Conservation (phyloP, 148 eudicot genomes). For the Limonium bicolor region DNA sequence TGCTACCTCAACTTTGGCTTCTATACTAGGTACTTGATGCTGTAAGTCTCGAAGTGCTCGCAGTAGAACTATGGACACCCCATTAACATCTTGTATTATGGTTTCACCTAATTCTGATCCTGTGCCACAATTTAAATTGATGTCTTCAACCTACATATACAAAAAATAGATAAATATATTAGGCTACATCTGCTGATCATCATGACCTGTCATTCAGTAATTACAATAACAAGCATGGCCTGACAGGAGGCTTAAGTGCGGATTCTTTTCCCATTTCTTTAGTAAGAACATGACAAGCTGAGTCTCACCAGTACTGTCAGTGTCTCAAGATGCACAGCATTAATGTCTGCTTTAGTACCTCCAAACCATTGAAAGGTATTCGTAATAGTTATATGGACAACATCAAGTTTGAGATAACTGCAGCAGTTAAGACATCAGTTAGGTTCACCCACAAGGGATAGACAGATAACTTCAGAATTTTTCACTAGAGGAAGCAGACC, state of each 20-base stretch:
- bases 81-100: slow-evolving; percentile 82
- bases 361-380: slow-evolving; percentile 70
- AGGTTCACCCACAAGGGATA: too few relatives aligned
- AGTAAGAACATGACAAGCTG: neutral
- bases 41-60: slow-evolving; percentile 85
- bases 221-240: too few relatives aligned
- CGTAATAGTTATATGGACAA: slow-evolving; percentile 83
- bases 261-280: too few relatives aligned
- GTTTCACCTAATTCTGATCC: slow-evolving; percentile 68
- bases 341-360: slow-evolving; percentile 55
- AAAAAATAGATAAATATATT: too few relatives aligned
- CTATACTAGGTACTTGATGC: slow-evolving; percentile 62
- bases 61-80: slow-evolving; percentile 53
- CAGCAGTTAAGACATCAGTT: too few relatives aligned
- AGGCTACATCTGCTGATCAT: too few relatives aligned
- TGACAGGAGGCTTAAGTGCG: too few relatives aligned
- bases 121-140: slow-evolving; percentile 71
- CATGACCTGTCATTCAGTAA: too few relatives aligned
- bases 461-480: too few relatives aligned
- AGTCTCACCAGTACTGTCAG: slow-evolving; percentile 58
- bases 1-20: slow-evolving; percentile 57
- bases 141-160: slow-evolving; percentile 69
- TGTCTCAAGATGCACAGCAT: slow-evolving; percentile 68
- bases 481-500: too few relatives aligned
- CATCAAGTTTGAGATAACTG: slow-evolving; percentile 87